A percentile compares a stretch with the other conserved stretches of the same genome.
phyloP scores from a whole-genome alignment of 1,139 yeast genomes.

The Scheffersomyces cryptocercus region DNA sequence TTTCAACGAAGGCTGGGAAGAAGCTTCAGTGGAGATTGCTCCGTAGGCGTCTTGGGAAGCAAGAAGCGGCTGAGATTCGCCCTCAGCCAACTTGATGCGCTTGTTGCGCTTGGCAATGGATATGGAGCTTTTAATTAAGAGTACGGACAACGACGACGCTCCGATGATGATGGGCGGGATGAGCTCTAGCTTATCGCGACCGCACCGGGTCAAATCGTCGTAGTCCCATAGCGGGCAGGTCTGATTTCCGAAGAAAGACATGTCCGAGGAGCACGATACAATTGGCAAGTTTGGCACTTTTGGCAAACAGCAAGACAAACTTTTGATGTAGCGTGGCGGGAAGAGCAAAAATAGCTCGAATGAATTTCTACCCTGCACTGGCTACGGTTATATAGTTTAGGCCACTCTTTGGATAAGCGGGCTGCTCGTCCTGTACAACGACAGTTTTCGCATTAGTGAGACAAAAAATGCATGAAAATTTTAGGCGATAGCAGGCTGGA shows the following conservation, averaged over 20 bases:
- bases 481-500: too few relatives aligned
- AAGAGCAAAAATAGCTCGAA: too few relatives aligned
- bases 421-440: too few relatives aligned
- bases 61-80: slow-evolving; percentile 35
- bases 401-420: too few relatives aligned
- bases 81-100: slow-evolving; percentile 6
- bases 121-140: slow-evolving; percentile 23
- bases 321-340: too few relatives aligned
- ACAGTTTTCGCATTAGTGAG: too few relatives aligned
- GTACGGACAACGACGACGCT: slow-evolving; percentile 28
- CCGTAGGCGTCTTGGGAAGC: slow-evolving; percentile 36
- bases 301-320: too few relatives aligned
- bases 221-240: slow-evolving; percentile 38
- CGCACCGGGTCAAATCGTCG: slow-evolving; percentile 50
- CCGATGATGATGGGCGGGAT: slow-evolving; percentile 36
- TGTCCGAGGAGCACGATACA: neutral
- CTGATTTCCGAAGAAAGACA: neutral
- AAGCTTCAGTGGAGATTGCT: slow-evolving; percentile 15
- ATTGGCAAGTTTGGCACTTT: too few relatives aligned
- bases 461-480: too few relatives aligned
- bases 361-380: too few relatives aligned
- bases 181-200: slow-evolving; percentile 39
- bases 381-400: too few relatives aligned
- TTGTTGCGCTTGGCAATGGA: slow-evolving; percentile 13
- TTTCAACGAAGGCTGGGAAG: slow-evolving; percentile 24